Percentiles rank a stretch among this genome's conserved stretches.
Evolutionary conservation across 208 protist species (phyloP).

Genomic region (Trypanosoma brucei): DNA sequence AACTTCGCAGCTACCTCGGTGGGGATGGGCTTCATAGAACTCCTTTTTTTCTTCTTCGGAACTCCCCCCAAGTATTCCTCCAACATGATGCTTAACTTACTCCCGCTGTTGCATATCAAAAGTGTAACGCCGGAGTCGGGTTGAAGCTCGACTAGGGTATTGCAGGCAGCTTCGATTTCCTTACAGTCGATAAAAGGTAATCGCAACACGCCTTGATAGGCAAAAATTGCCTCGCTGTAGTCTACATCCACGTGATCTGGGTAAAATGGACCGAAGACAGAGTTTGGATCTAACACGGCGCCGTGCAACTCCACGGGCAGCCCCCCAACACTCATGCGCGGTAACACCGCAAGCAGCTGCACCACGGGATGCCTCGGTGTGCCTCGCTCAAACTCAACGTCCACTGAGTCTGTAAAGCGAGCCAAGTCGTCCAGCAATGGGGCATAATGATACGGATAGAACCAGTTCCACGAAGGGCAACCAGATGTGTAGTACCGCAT

Average conservation of each 20-base stretch:
- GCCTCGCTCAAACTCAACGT: slow-evolving; percentile 66
- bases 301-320: slow-evolving; percentile 87
- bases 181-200: slow-evolving; percentile 85
- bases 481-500: slow-evolving; percentile 99
- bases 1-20: slow-evolving; percentile 27
- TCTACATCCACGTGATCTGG: slow-evolving; percentile 95
- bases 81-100: slow-evolving; percentile 11
- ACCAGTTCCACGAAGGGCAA: slow-evolving; percentile 97
- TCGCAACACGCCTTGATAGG: slow-evolving; percentile 89
- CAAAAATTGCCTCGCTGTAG: slow-evolving; percentile 94
- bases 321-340: slow-evolving; percentile 77
- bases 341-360: slow-evolving; percentile 97
- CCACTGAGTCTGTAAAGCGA: slow-evolving; percentile 41
- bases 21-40: slow-evolving; percentile 28
- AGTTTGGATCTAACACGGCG: slow-evolving; percentile 88
- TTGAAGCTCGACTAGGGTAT: slow-evolving; percentile 63
- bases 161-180: slow-evolving; percentile 46
- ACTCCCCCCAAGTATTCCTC: slow-evolving; percentile 12
- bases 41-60: neutral
- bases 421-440: slow-evolving; percentile 93
- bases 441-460: slow-evolving; percentile 99
- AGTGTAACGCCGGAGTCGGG: slow-evolving; percentile 68
- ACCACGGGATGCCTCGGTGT: slow-evolving; percentile 95
- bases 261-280: slow-evolving; percentile 97
- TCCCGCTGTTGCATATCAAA: slow-evolving; percentile 68